Percentiles rank a stretch among this genome's conserved stretches.
Conservation (phyloP, 2,329 filamentous ascomycete genomes). For the Phaeomoniella chlamydospora region DNA sequence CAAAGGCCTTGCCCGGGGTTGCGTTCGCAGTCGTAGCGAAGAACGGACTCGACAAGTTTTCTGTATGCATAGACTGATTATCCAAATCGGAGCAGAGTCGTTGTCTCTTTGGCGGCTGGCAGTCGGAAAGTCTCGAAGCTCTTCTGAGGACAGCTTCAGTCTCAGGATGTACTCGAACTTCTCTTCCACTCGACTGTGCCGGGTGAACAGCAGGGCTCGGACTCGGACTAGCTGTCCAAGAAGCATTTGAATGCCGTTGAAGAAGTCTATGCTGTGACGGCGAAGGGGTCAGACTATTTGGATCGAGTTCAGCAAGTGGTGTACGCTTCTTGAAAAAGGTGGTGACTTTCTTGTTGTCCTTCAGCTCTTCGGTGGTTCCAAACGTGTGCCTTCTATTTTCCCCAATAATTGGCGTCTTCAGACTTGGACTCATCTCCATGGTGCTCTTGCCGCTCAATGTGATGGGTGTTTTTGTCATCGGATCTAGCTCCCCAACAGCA, state of each 20-base stretch:
- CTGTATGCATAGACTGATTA: slow-evolving; percentile 17
- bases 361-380: slow-evolving; percentile 34
- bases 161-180: not conserved
- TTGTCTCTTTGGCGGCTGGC: slow-evolving; percentile 34
- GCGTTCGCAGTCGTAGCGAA: slow-evolving; percentile 22
- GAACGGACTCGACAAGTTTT: slow-evolving; percentile 30
- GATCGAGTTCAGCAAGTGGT: slow-evolving; percentile 52
- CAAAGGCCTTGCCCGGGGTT: slow-evolving; percentile 20
- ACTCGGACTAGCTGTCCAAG: slow-evolving; percentile 37
- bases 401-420: slow-evolving; percentile 8
- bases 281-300: slow-evolving; percentile 52
- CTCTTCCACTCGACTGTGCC: slow-evolving; percentile 14
- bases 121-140: slow-evolving; percentile 22
- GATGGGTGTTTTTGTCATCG: slow-evolving; percentile 65
- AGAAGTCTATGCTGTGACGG: slow-evolving; percentile 48
- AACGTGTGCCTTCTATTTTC: slow-evolving; percentile 24
- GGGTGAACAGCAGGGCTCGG: slow-evolving; percentile 4
- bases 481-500: slow-evolving; percentile 70
- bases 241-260: slow-evolving; percentile 34
- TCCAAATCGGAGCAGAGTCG: slow-evolving; percentile 34
- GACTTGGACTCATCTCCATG: slow-evolving; percentile 4
- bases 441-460: slow-evolving; percentile 1
- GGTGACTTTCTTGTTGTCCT: slow-evolving; percentile 47
- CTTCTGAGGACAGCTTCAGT: slow-evolving; percentile 21
- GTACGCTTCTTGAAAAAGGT: slow-evolving; percentile 52